Base-by-base conservation (phyloP, 2,329 filamentous ascomycete genomes). In the Diplodia seriata region DNA sequence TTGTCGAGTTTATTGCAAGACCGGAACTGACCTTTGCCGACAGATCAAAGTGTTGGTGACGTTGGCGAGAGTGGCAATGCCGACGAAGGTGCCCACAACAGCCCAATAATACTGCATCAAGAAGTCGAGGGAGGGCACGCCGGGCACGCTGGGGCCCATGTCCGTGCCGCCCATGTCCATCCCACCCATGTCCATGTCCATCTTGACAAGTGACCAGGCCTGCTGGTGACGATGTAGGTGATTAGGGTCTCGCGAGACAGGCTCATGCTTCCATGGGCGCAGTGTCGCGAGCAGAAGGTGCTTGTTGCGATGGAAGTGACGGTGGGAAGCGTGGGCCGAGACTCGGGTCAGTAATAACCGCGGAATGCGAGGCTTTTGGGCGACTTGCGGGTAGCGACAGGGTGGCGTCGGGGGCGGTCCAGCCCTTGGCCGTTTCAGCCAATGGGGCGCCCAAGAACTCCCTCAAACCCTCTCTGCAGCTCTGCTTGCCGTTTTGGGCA, bases 31-130 rank as follows among this genome's bases (percentile, higher is more conserved):
- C 84, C 84, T 81, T 72, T 87, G 85, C 53, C 79, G 77, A 62
- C 80, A 83, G 15, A 87, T 72, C 18, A 82, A 71, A 55, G 80
- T 76, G 71, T 86, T 85, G 70, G 83, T 78, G 1, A 82, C 50
- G 69, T 85, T 83, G 68, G 79, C 79, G 6, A 81, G 62, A 7
- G 79, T 76, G 43, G 82, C 82, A n/a, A 81, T 70, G 20, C 72
- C 82, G 57, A 85, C 79, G 20, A 78, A 77, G 23, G 77, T 76
- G 18, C 81, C 83, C 4, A 86, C 80, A 2, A 85, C 80, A 0
- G 80, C 81, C 81, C 85, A 86, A 74, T 86, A 87, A 72, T 83
- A 82, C 59, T 81, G 79, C 70, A 85, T 85, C 65, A 86, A 77
- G 33, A 81, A 77, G 67, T 80, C 80, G 43, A 83, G 79, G 43